Percentiles rank a stretch among this genome's conserved stretches.
Evolutionary conservation across 2,329 filamentous ascomycete species (phyloP).

Genomic region (Fusarium concolor): DNA sequence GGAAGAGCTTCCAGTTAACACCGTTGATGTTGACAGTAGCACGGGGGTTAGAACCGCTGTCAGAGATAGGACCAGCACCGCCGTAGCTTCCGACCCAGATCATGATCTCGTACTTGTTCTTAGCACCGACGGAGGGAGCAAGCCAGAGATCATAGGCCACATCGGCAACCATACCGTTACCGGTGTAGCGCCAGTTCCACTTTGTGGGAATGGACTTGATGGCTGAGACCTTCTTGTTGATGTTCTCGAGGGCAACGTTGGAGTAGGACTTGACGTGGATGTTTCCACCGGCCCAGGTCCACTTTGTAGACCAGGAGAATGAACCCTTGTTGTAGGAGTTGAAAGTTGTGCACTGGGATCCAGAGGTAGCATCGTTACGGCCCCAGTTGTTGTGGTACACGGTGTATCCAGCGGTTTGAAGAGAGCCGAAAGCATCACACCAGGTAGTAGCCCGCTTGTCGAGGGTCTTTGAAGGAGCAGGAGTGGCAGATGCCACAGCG

Average conservation of each 20-base stretch:
- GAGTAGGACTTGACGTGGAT: conserved; percentile 59
- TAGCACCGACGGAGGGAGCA: conserved; percentile 55
- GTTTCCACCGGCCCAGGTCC: conserved; percentile 55
- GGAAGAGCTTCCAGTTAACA: conserved; percentile 67
- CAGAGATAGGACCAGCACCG: conserved; percentile 66
- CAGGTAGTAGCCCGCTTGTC: conserved; percentile 50
- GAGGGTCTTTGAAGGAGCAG: conserved; percentile 44
- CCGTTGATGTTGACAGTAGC: conserved; percentile 64
- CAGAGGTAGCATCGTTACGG: conserved; percentile 49
- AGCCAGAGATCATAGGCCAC: conserved; percentile 73
- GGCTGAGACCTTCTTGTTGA: conserved; percentile 51
- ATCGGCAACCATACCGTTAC: conserved; percentile 59
- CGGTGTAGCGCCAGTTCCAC: conserved; percentile 50
- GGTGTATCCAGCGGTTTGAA: conserved; percentile 56
- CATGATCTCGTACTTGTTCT: conserved; percentile 71
- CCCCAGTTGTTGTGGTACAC: conserved; percentile 68
- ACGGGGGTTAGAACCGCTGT: conserved; percentile 21
- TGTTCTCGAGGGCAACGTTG: conserved; percentile 55
- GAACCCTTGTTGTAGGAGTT: conserved; percentile 50
- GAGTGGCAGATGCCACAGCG: conserved; percentile 44
- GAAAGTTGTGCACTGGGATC: conserved; percentile 57
- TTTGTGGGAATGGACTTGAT: conserved; percentile 52
- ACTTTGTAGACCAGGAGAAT: conserved; percentile 56
- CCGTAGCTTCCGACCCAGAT: conserved; percentile 70
- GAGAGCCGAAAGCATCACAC: conserved; percentile 56